Conservation (phyloP, 805 yeast species). For the Metschnikowia borealis region DNA sequence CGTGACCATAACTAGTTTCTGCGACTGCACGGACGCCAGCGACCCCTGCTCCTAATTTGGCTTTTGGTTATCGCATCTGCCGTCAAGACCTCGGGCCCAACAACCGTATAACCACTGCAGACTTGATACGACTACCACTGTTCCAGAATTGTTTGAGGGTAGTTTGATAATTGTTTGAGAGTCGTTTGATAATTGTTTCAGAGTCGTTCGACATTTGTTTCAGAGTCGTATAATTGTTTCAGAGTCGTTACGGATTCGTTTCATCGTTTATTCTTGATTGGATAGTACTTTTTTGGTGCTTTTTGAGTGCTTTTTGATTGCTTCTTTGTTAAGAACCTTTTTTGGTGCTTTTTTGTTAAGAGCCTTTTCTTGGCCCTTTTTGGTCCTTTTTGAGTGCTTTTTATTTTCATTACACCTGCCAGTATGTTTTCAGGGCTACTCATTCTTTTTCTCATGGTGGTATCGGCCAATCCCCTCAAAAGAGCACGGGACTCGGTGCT, state of each 20-base stretch:
- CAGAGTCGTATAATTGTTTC: no score
- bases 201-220: no score
- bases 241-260: no score
- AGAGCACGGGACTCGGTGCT: constrained; percentile 7
- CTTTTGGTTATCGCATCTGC: no score
- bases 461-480: constrained; percentile 15
- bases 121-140: no score
- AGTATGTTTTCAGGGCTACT: no score
- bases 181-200: no score
- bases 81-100: neutral
- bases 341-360: neutral
- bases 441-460: neutral
- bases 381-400: neutral
- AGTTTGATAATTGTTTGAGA: no score
- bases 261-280: no score
- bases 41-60: neutral
- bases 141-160: no score
- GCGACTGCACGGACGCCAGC: neutral
- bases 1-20: neutral
- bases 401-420: no score
- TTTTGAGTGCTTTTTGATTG: neutral
- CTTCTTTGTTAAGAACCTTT: neutral
- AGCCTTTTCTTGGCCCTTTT: neutral
- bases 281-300: neutral
- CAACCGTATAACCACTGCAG: no score